These are phyloP conservation scores for Moesziomyces antarcticus DNA, from an alignment of 1,284 basidiomycete species.

Conservation along the genomic window DNA sequence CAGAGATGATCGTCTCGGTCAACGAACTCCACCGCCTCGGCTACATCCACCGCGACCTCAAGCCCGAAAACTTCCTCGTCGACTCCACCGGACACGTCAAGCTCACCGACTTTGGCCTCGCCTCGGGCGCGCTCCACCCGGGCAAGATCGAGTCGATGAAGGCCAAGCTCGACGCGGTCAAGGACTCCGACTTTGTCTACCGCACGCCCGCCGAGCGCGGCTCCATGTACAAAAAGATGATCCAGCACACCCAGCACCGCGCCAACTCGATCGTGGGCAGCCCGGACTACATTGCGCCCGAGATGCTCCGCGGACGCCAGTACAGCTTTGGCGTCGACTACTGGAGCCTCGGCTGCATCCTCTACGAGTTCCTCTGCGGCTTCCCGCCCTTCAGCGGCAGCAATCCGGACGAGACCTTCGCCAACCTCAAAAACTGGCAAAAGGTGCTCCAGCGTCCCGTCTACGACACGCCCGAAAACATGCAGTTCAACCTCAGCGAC, in stretches of 20 bases:
- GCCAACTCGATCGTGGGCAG: conserved; percentile 98
- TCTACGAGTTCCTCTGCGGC: conserved; percentile 87
- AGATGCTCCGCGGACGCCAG: conserved; percentile 91
- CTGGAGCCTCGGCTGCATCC: conserved; percentile 97
- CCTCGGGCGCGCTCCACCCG: conserved; percentile 94
- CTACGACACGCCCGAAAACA: conserved; percentile 94
- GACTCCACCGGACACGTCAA: conserved; percentile 97
- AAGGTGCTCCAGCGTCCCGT: conserved; percentile 87
- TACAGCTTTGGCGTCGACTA: conserved; percentile 97
- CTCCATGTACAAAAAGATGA: conserved; percentile 91
- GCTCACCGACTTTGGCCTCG: conserved; percentile 96
- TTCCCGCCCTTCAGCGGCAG: conserved; percentile 98
- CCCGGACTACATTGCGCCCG: conserved; percentile 85
- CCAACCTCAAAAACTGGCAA: conserved; percentile 97
- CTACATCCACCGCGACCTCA: conserved; percentile 85
- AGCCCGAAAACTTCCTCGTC: conserved; percentile 99
- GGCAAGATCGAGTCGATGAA: conserved; percentile 93
- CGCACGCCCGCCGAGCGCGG: conserved; percentile 94
- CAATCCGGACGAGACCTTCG: conserved; percentile 98
- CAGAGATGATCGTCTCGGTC: conserved; percentile 67
- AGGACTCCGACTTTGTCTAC: conserved; percentile 89
- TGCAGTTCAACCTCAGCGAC: conserved; percentile 96
- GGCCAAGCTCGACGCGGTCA: conserved; percentile 95
- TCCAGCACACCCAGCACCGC: conserved; percentile 85
- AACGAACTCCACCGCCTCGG: conserved; percentile 65